These are phyloP conservation scores for Chaetoceros tenuissimus DNA, from an alignment of 108 stramenopile species.

Conservation along the genomic window DNA sequence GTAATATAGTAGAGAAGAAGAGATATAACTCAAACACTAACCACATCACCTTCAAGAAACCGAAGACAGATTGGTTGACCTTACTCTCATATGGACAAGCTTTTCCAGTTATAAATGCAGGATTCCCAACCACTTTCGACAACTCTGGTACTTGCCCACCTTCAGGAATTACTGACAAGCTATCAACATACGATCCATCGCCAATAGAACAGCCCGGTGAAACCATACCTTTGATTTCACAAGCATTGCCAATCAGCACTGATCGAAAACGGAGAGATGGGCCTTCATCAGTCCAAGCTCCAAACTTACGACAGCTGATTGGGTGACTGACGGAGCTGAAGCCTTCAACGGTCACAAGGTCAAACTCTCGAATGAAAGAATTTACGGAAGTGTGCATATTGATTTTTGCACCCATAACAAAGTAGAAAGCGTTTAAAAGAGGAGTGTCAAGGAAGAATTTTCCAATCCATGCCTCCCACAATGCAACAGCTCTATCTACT, in stretches of 20 bases:
- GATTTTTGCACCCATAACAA: constrained; percentile 3
- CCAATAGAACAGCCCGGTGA: neutral
- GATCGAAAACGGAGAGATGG: constrained; percentile 3
- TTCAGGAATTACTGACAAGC: constrained; percentile 1
- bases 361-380: constrained; percentile 4
- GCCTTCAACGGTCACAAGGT: constrained; percentile 1
- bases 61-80: neutral
- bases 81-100: neutral
- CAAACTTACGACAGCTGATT: constrained; percentile 2
- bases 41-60: constrained; percentile 4
- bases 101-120: no score
- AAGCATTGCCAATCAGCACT: neutral
- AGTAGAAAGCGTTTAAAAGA: constrained; percentile 3
- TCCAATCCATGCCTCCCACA: neutral
- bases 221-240: neutral
- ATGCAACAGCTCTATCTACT: neutral
- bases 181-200: neutral
- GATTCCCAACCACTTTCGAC: neutral
- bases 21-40: constrained; percentile 7
- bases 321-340: neutral
- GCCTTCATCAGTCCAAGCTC: constrained; percentile 2
- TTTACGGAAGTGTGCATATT: neutral
- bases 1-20: neutral
- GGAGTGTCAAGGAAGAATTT: constrained; percentile 7
- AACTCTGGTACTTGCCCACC: constrained; percentile 2